Evolutionary conservation across 1,284 basidiomycete genomes (phyloP).

Genomic region (Cryptococcus sp.): DNA sequence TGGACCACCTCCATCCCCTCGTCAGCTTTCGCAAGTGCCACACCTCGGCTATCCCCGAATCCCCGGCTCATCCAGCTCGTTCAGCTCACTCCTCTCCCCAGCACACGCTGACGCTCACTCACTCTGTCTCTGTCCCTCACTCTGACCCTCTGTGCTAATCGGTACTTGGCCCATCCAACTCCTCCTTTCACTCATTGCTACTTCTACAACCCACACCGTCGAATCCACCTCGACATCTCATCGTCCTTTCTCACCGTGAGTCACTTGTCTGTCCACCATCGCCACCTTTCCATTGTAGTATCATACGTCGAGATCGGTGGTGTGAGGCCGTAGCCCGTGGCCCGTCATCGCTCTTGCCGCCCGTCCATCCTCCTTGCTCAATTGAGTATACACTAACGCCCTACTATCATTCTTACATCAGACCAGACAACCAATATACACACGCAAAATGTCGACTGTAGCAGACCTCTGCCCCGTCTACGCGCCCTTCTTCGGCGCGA

Average conservation of each 20-base stretch:
- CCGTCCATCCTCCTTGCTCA: too few species aligned
- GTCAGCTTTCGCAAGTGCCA: constrained; percentile 20
- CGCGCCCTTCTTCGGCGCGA: constrained; percentile 95
- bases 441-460: constrained; percentile 65
- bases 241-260: too few species aligned
- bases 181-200: constrained; percentile 1
- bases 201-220: not conserved
- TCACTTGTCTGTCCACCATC: too few species aligned
- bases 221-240: too few species aligned
- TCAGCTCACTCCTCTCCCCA: not conserved
- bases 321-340: too few species aligned
- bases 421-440: not conserved
- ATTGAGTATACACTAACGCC: too few species aligned
- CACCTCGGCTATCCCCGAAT: constrained; percentile 6
- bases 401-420: too few species aligned
- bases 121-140: not conserved
- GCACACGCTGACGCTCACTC: constrained; percentile 1
- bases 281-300: too few species aligned
- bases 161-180: not conserved
- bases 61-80: not conserved
- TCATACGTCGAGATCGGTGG: too few species aligned
- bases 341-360: too few species aligned
- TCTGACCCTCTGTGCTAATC: not conserved
- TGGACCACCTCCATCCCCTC: constrained; percentile 32
- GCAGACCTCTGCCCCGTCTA: constrained; percentile 85